phyloP scores from a whole-genome alignment of 2,329 filamentous ascomycete genomes.

The Talaromyces islandicus region DNA sequence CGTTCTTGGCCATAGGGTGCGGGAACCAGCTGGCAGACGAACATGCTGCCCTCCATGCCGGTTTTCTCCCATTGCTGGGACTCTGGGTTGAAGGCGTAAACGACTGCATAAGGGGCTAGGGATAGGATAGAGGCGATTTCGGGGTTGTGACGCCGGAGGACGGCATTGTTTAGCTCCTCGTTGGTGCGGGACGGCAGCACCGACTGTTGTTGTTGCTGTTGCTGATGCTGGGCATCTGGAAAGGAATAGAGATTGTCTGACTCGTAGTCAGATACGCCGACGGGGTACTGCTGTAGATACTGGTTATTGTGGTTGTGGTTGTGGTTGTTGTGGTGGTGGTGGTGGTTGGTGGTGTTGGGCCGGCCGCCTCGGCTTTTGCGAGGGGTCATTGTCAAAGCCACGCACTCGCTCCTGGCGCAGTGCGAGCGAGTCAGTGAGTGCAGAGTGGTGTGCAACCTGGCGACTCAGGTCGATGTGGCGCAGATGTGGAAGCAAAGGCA shows the following conservation, averaged over 20 bases:
- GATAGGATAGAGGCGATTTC: constrained; percentile 67
- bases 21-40: constrained; percentile 64
- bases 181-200: constrained; percentile 58
- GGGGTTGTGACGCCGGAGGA: constrained; percentile 75
- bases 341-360: constrained; percentile 25
- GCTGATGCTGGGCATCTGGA: constrained; percentile 25
- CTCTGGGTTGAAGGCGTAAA: constrained; percentile 69
- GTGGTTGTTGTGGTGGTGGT: constrained; percentile 16
- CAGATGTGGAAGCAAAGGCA: not conserved
- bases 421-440: not conserved
- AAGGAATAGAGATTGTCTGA: constrained; percentile 52
- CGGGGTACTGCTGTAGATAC: constrained; percentile 5
- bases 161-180: constrained; percentile 79
- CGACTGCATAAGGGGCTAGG: constrained; percentile 76
- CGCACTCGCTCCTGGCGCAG: not conserved
- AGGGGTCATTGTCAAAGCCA: constrained; percentile 20
- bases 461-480: not conserved
- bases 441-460: not conserved
- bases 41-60: constrained; percentile 79
- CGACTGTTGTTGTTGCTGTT: constrained; percentile 12
- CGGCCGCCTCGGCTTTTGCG: constrained; percentile 24
- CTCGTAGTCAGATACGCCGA: constrained; percentile 53
- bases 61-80: constrained; percentile 74
- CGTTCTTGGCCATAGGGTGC: constrained; percentile 40
- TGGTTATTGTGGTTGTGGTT: constrained; percentile 10